phyloP scores from a whole-genome alignment of 2,329 filamentous ascomycete genomes.

The Reticulascus tulasneorum region DNA sequence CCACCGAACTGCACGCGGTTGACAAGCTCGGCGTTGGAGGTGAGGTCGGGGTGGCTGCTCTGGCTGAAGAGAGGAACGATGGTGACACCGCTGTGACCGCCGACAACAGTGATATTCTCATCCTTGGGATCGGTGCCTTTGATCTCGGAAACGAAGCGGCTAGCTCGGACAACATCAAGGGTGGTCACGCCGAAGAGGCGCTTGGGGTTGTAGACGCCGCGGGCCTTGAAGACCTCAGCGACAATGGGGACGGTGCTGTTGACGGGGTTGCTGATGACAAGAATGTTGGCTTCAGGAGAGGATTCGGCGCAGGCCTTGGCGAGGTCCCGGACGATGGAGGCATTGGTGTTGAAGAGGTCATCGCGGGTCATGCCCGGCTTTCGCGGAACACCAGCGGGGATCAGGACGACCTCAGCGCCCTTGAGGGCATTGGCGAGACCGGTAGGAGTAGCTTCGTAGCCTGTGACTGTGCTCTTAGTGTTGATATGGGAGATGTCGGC shows the following conservation, averaged over 20 bases:
- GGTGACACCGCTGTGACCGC: conserved; percentile 96
- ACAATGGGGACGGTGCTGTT: conserved; percentile 99
- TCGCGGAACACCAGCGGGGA: conserved; percentile 96
- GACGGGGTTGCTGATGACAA: conserved; percentile 98
- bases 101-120: conserved; percentile 94
- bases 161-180: conserved; percentile 96
- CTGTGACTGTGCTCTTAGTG: conserved; percentile 92
- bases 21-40: conserved; percentile 74
- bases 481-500: conserved; percentile 99
- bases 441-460: conserved; percentile 73
- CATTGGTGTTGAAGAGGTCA: conserved; percentile 99
- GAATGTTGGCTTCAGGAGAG: conserved; percentile 86
- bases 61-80: conserved; percentile 98
- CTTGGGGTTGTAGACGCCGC: conserved; percentile 98
- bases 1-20: conserved; percentile 97
- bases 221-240: conserved; percentile 93
- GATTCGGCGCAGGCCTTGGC: conserved; percentile 90
- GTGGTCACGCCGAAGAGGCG: conserved; percentile 99
- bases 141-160: conserved; percentile 94
- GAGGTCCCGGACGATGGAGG: conserved; percentile 96
- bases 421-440: conserved; percentile 78
- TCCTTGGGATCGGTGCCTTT: conserved; percentile 85
- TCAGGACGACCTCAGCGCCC: conserved; percentile 89
- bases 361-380: conserved; percentile 99
- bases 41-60: conserved; percentile 80